Evolutionary conservation across 768 basidiomycete genomes (phyloP).

Genomic region (Auricularia heimuer): DNA sequence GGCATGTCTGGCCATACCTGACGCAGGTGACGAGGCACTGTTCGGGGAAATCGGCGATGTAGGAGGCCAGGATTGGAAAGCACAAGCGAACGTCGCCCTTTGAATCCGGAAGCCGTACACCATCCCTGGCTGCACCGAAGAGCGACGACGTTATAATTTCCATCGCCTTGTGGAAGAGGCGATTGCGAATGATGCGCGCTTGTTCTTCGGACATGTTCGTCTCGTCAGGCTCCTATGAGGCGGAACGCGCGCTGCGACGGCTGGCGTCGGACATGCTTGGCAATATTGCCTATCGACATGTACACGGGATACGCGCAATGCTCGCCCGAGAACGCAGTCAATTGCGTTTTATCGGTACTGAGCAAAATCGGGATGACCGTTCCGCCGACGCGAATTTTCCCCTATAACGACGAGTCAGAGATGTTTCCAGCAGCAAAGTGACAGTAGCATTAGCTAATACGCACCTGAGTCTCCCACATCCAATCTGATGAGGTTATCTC

Average conservation of each 20-base stretch:
- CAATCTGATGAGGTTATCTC: slow-evolving; percentile 31
- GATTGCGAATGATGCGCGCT: slow-evolving; percentile 12
- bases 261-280: slow-evolving; percentile 28
- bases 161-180: slow-evolving; percentile 31
- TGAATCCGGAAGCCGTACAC: slow-evolving; percentile 25
- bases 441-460: not conserved
- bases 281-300: slow-evolving; percentile 33
- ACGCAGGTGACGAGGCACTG: slow-evolving; percentile 28
- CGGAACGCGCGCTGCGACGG: slow-evolving; percentile 25
- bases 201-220: slow-evolving; percentile 34
- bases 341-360: slow-evolving; percentile 4
- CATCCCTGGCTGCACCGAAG: slow-evolving; percentile 19
- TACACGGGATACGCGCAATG: slow-evolving; percentile 35
- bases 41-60: slow-evolving; percentile 35
- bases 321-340: slow-evolving; percentile 3
- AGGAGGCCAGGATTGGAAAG: slow-evolving; percentile 8
- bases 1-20: slow-evolving; percentile 15
- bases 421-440: not conserved
- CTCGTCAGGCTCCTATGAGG: slow-evolving; percentile 31
- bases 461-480: slow-evolving; percentile 30
- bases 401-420: not conserved
- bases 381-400: not conserved
- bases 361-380: not conserved
- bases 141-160: slow-evolving; percentile 23
- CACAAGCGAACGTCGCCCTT: slow-evolving; percentile 31